Base-by-base conservation (phyloP, 176 grass and related monocot genomes). In the Triticum monococcum region DNA sequence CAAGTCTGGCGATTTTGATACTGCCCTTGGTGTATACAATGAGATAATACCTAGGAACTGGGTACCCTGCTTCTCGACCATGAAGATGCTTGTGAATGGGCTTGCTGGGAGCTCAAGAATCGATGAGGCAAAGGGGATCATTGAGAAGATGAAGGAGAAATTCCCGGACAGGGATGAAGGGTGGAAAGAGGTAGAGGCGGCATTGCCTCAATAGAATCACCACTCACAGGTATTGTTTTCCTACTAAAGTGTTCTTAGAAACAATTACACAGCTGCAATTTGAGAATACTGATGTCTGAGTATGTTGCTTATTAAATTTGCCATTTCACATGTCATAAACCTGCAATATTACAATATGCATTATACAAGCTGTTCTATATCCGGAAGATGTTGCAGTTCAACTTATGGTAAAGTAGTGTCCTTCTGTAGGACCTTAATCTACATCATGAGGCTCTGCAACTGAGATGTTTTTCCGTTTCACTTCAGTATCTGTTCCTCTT, bases 81-180 rank as follows among this genome's bases (percentile, higher is more conserved):
- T 98, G 96, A 98, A 95, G 83, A 94, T 94, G 88, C 90, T 98
- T 81, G 93, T 98, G 72, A 86, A 92, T 83, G 96, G 93, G 63
- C 91, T 98, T 77, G 83, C 88, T 46, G 86, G 75, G 12, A 80
- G 40, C 36, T 92, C 86, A n/a, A 94, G 86, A 74, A 67, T 91
- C 0, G 93, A 98, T 48, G 96, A 98, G 74, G 93, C 93, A 45
- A 89, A 89, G 84, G 90, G 88, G 18, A 89, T 98, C 18, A 90
- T 95, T 77, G 79, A 95, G 79, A 91, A 91, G 64, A 91, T 98
- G 84, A 95, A 94, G 84, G 91, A 98, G 88, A 98, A 92, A 76
- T 98, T 98, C 46, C 68, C 81, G 5, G 81, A 89, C 23, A 95
- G 87, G 65, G 16, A 64, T 78, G 93, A 88, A 23, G 71, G 24